Evolutionary conservation across 805 yeast species (phyloP), one percentile per base, ranked within the genome.

Genomic region (Cyberlindnera subsufficiens): DNA sequence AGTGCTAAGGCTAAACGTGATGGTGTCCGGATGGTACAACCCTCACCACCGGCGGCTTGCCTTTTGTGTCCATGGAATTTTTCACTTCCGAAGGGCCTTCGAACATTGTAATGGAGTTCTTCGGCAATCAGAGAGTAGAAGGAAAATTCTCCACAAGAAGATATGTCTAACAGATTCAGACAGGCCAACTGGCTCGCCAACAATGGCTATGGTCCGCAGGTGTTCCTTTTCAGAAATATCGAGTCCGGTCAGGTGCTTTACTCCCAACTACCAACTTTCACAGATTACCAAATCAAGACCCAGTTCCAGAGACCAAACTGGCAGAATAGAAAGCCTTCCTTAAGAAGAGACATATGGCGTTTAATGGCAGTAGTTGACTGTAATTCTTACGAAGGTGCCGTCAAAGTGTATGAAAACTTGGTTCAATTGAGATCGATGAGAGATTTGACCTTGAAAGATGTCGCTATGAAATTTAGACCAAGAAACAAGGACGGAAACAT

Each of bases 211-310:
- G 95, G 87, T 3, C 96, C 97, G 9, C 90, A 84, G 57, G 84
- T 90, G 11, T 86, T 74, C 58, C 65, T 88, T 35, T 91, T 86
- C 70, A 78, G 93, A 60, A 89, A 90, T 68, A 64, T 87, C 38
- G 93, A 87, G 66, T 74, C 84, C 33, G 97, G 96, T 5, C 96
- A 90, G 68, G 95, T 89, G 16, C 64, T 87, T 10, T 90, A 88
- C 62, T 81, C 96, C 6, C 96, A 90, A 65, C 75, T 85, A 11
- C 93, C 96, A 32, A 72, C 70, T 45, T 71, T 81, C 67, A 42
- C 74, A 48, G 66, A 53, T 25, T 57, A 56, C 42, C 62, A 54
- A 45, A 52, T 63, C 46, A 76, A 74, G 49, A 73, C 66, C 52
- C 93, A 83, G 67, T 87, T 85, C 61, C 74, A 73, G 49, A 73